Evolutionary conservation across 495 filamentous ascomycete genomes (phyloP), one percentile per base, ranked within the genome.

Genomic region (Lineolata rhizophorae): DNA sequence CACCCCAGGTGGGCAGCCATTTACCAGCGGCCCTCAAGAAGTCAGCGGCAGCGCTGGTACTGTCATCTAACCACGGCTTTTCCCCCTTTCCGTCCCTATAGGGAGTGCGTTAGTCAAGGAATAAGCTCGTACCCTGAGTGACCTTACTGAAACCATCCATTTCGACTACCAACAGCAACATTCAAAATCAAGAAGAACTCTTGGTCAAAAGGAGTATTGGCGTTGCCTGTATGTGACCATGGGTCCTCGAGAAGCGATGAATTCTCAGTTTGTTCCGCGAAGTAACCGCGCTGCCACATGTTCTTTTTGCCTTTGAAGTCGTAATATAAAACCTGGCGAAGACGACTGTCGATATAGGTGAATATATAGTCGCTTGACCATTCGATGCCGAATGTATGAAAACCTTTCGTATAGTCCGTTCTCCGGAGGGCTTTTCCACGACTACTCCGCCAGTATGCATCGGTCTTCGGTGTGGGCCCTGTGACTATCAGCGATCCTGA

Each of bases 331-430:
- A 42, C 29, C 22, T 45, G 40, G 10, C 39, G 26, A 8, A 44
- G 36, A 3, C 41, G 35, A 11, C 18, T 35, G 27, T 44, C 41
- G 12, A 44, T 29, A 29, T 44, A 44, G 18, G 29, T 41, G 39
- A 41, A 44, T 2, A 44, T n/a, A 22, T 44, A 44, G 8, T 42
- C 26, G 8, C 35, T 16, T n/a, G 29, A 26, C 42, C 42, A 45
- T 17, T 42, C 29, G 4, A 45, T 20, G 15, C 42, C 42, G 27
- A 40, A 45, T 11, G 41, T 38, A 20, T 45, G 42, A 18, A 32
- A 41, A 5, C 18, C 21, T 17, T 36, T 14, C 10, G 41, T 25
- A 19, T 41, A 42, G 28, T 42, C 40, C 5, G 31, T 32, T 17
- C 37, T 24, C 6, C 25, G 31, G 14, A 35, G 13, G 15, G 11